Conservation (phyloP, 257 asterid species). For the Solanum tarijense region DNA sequence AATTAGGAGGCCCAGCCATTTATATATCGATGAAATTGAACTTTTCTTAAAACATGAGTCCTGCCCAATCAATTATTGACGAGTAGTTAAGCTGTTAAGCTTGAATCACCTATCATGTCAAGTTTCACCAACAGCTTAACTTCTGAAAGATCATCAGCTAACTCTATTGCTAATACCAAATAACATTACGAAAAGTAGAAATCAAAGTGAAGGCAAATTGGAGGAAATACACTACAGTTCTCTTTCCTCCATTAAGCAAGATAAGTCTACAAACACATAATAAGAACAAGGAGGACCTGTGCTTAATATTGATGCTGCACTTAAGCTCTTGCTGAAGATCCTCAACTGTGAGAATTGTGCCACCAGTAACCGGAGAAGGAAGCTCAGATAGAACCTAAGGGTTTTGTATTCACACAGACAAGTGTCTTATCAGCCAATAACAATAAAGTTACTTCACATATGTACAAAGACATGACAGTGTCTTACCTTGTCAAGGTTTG, state of each 20-base stretch:
- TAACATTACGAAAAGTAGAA: background rate
- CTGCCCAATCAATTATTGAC: background rate
- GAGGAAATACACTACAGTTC: background rate
- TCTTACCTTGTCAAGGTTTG: slow-evolving; percentile 86
- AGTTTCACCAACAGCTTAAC: background rate
- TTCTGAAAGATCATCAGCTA: background rate
- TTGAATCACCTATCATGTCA: background rate
- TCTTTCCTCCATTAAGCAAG: background rate
- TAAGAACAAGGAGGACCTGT: slow-evolving; percentile 48
- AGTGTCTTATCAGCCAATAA: background rate
- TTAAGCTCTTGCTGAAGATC: slow-evolving; percentile 92
- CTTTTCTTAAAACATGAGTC: background rate
- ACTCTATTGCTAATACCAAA: background rate
- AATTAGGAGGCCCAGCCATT: background rate
- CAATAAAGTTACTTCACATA: background rate
- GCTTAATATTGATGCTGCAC: slow-evolving; percentile 73
- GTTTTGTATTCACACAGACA: slow-evolving; percentile 8
- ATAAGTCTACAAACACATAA: background rate
- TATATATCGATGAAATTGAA: background rate
- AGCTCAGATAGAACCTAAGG: slow-evolving; percentile 70
- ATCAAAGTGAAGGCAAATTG: background rate
- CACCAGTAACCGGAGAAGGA: slow-evolving; percentile 82
- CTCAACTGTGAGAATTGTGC: slow-evolving; percentile 79
- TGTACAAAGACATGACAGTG: background rate
- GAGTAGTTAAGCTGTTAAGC: background rate